Percentiles rank a stretch among this genome's conserved stretches.
Conservation (phyloP, 495 filamentous ascomycete species). For the Tirmania nivea region DNA sequence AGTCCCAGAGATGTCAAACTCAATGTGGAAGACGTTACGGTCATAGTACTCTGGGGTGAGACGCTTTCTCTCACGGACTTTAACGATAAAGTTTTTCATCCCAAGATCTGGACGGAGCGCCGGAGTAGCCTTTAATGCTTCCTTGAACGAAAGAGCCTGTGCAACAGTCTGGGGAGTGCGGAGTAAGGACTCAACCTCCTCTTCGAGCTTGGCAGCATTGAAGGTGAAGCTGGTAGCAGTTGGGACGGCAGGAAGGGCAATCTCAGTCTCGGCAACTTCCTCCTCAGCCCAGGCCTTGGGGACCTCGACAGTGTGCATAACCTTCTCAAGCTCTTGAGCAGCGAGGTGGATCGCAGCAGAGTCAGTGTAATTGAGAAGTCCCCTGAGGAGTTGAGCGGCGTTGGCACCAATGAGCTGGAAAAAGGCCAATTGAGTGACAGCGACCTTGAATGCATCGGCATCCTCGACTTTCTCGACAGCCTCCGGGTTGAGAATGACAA, state of each 20-base stretch:
- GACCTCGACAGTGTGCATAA: conserved; percentile 47
- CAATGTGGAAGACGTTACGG: conserved; percentile 99
- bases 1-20: conserved; percentile 81
- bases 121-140: conserved; percentile 57
- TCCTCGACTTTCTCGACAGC: conserved; percentile 28
- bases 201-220: conserved; percentile 56
- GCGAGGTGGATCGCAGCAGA: conserved; percentile 30
- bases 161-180: conserved; percentile 61
- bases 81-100: conserved; percentile 66
- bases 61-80: conserved; percentile 84
- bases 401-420: conserved; percentile 35
- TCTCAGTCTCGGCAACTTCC: conserved; percentile 31
- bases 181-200: conserved; percentile 39
- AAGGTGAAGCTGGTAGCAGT: conserved; percentile 56
- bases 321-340: conserved; percentile 42
- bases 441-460: conserved; percentile 18
- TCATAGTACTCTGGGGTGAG: conserved; percentile 78
- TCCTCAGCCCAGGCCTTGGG: conserved; percentile 58
- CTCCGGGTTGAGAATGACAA: conserved; percentile 53
- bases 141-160: conserved; percentile 79
- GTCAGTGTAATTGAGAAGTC: conserved; percentile 5
- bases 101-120: conserved; percentile 65
- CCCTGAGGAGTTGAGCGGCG: conserved; percentile 10
- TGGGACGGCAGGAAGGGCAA: conserved; percentile 35
- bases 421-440: conserved; percentile 44